Conservation (phyloP, 2,329 filamentous ascomycete species). For the Camillea tinctor region DNA sequence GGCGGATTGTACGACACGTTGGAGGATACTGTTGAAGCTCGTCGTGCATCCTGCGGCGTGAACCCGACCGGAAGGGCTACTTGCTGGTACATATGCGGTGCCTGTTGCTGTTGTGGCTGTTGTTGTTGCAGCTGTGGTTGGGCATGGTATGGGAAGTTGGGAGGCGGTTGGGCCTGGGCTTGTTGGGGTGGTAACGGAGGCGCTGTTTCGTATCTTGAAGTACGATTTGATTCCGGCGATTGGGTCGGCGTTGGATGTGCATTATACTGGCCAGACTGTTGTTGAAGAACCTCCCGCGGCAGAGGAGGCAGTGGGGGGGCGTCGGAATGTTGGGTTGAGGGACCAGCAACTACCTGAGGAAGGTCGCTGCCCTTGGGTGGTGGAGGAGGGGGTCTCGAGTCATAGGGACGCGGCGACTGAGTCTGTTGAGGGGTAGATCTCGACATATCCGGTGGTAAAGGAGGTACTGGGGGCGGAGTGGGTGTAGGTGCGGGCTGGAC, state of each 20-base stretch:
- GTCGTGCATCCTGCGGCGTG: constrained; percentile 21
- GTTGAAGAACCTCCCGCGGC: constrained; percentile 31
- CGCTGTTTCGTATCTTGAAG: constrained; percentile 35
- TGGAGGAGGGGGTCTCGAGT: constrained; percentile 45
- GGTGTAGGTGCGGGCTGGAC: constrained; percentile 37
- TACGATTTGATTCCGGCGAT: constrained; percentile 22
- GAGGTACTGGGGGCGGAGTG: constrained; percentile 67
- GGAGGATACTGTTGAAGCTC: constrained; percentile 18
- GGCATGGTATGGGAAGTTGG: constrained; percentile 25
- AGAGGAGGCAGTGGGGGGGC: constrained; percentile 36
- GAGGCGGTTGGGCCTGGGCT: constrained; percentile 19
- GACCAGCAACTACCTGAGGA: constrained; percentile 33
- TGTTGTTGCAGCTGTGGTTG: constrained; percentile 25
- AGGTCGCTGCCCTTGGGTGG: constrained; percentile 51
- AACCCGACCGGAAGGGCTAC: constrained; percentile 19
- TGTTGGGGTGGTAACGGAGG: constrained; percentile 34
- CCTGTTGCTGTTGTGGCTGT: constrained; percentile 28
- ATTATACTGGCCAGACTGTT: constrained; percentile 26
- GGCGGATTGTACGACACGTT: constrained; percentile 15
- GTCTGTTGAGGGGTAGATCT: constrained; percentile 37
- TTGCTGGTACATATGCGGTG: constrained; percentile 21
- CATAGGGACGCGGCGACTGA: constrained; percentile 34
- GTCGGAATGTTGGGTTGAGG: constrained; percentile 27
- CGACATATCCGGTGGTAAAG: constrained; percentile 64
- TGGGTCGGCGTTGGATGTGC: constrained; percentile 13